Conservation (phyloP, 495 filamentous ascomycete genomes). For the Aspergillus steynii region DNA sequence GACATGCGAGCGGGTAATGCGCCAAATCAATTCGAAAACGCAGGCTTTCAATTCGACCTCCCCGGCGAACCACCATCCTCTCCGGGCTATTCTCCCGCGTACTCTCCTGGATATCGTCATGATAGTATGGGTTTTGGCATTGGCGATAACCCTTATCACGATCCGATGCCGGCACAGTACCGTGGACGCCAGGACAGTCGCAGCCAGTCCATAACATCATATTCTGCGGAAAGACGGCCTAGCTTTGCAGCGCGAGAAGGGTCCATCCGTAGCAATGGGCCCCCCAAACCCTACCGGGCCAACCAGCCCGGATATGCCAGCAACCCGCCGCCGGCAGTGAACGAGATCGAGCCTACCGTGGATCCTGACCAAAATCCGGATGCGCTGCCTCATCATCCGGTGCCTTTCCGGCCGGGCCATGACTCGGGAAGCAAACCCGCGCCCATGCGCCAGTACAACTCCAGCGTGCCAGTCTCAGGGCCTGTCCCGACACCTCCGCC, state of each 20-base stretch:
- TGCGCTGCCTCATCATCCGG: constrained; percentile 72
- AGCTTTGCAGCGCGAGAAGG: constrained; percentile 14
- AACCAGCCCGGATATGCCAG: constrained; percentile 25
- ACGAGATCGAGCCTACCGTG: constrained; percentile 11
- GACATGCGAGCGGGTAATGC: constrained; percentile 53
- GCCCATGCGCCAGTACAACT: constrained; percentile 71
- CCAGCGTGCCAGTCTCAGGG: constrained; percentile 32
- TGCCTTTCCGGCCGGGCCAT: constrained; percentile 76
- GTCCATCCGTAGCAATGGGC: constrained; percentile 20
- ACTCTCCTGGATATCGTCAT: constrained; percentile 40
- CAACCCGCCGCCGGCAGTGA: constrained; percentile 18
- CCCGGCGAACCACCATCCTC: constrained; percentile 46
- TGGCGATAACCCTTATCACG: constrained; percentile 12
- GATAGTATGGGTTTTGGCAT: constrained; percentile 25
- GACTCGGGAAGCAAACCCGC: constrained; percentile 61
- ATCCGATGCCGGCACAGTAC: constrained; percentile 15
- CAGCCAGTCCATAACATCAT: constrained; percentile 12
- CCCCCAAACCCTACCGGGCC: constrained; percentile 24
- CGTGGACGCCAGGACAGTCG: constrained; percentile 10
- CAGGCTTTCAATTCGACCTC: constrained; percentile 68
- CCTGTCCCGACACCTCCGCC: constrained; percentile 36
- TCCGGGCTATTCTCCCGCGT: not conserved
- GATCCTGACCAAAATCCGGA: constrained; percentile 54
- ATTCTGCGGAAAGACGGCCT: constrained; percentile 9
- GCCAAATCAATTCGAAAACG: constrained; percentile 53